Evolutionary conservation across 768 basidiomycete genomes (phyloP).

Genomic region (Lentinula sp.): DNA sequence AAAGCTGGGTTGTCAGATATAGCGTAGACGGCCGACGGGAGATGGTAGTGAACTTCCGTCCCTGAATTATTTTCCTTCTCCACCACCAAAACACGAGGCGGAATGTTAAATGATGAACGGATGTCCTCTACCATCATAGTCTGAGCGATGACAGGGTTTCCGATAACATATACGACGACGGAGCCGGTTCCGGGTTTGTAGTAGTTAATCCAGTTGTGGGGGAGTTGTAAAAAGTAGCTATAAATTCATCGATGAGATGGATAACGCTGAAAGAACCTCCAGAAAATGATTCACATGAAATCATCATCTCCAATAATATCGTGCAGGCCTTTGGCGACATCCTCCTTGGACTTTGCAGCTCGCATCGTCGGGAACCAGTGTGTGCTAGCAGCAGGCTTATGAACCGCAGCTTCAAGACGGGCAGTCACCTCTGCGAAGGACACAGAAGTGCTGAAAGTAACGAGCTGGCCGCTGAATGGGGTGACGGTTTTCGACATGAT

Average conservation of each 20-base stretch:
- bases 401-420: slow-evolving; percentile 36
- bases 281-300: slow-evolving; percentile 36
- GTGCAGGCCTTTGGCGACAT: slow-evolving; percentile 27
- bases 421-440: slow-evolving; percentile 33
- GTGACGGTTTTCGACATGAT: slow-evolving; percentile 23
- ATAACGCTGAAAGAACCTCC: neutral
- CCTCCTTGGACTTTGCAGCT: slow-evolving; percentile 24
- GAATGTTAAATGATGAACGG: slow-evolving; percentile 34
- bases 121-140: slow-evolving; percentile 35
- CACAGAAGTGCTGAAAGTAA: slow-evolving; percentile 35
- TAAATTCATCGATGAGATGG: neutral
- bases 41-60: slow-evolving; percentile 38
- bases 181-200: slow-evolving; percentile 22
- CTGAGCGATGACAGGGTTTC: slow-evolving; percentile 47
- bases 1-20: slow-evolving; percentile 24
- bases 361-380: slow-evolving; percentile 17
- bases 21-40: slow-evolving; percentile 40
- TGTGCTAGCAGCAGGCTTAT: slow-evolving; percentile 26
- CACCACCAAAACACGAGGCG: slow-evolving; percentile 36
- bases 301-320: slow-evolving; percentile 25
- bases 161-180: slow-evolving; percentile 37
- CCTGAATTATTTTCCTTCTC: slow-evolving; percentile 31
- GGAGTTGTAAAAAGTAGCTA: slow-evolving; percentile 36
- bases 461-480: slow-evolving; percentile 30
- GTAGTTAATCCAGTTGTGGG: slow-evolving; percentile 30